Base-by-base conservation (phyloP, 208 protist species). In the Naegleria lovaniensis region DNA sequence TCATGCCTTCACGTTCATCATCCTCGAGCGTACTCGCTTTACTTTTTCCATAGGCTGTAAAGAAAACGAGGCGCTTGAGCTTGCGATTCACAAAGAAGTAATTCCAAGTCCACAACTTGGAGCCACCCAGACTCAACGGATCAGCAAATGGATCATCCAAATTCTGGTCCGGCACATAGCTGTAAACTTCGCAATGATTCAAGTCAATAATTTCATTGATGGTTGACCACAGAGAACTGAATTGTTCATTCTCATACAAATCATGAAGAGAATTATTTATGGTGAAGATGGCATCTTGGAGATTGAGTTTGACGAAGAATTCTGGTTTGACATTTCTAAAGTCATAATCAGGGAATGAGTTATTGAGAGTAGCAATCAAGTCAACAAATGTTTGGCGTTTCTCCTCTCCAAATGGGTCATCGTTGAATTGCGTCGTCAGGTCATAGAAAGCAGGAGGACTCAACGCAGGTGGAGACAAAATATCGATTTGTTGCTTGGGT, bases 331-430 rank as follows among this genome's bases (percentile, higher is more conserved):
- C 41, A 19, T 76, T 13, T 9, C n/a, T 33, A 58, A 90, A 90
- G n/a, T 90, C 88, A 76, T 90, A 90, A 29, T 90, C 88, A 22
- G 88, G 88, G 38, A 76, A 90, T 0, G 88, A 90, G 22, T 29
- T n/a, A 13, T 90, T 90, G 9, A 90, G n/a, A 33, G 51, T 76
- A 16, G 51, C 6, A 38, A 90, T 90, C 16, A 90, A 58, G 15
- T 90, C 40, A 76, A 58, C n/a, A 33, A 76, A 85, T 13, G 40
- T 90, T 58, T 90, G 38, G 0, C 51, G 59, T 38, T 88, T 88
- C 4, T 29, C 25, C 19, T 88, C 22, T 4, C 85, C 85, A 58
- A 88, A 88, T 6, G 85, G 85, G 36, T 88, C 43, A 51, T 40
- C 43, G 25, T 85, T 16, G 41, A 39, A 22, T 33, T 58, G 22